Conservation (phyloP, 1,139 yeast species). For the Yamadazyma kanchanaburiensis region DNA sequence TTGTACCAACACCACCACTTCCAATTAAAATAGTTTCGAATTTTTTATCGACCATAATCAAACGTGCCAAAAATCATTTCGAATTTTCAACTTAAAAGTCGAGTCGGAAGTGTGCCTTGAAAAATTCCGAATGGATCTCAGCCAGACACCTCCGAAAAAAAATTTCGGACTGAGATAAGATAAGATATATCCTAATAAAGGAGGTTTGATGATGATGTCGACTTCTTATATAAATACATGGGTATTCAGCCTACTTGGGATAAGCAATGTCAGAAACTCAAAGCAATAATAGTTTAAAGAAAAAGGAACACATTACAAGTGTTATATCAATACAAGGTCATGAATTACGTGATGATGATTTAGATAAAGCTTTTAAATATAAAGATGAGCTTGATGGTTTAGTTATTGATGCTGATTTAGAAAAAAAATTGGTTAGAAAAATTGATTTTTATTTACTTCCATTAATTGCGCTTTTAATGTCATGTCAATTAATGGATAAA, state of each 20-base stretch:
- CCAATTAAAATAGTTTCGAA: constrained; percentile 24
- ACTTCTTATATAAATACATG: constrained; percentile 54
- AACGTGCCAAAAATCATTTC: too few species aligned
- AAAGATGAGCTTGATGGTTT: constrained; percentile 6
- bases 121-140: too few species aligned
- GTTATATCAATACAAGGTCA: constrained; percentile 6
- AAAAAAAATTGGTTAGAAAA: constrained; percentile 28
- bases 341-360: constrained; percentile 6
- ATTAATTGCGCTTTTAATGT: constrained; percentile 46
- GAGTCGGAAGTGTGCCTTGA: too few species aligned
- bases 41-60: too few species aligned
- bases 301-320: constrained; percentile 5
- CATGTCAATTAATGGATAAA: constrained; percentile 33
- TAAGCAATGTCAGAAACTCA: constrained; percentile 20
- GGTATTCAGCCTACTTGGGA: constrained; percentile 19
- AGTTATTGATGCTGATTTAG: constrained; percentile 6
- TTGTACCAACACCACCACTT: constrained; percentile 63
- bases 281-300: constrained; percentile 4
- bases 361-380: constrained; percentile 9
- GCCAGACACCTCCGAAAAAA: too few species aligned
- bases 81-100: too few species aligned
- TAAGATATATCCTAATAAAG: too few species aligned
- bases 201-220: constrained; percentile 54
- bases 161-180: too few species aligned
- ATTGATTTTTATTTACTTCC: constrained; percentile 56